These are phyloP conservation scores for Samsoniella hepiali DNA, from an alignment of 2,329 filamentous ascomycete genomes.

Conservation along the genomic window DNA sequence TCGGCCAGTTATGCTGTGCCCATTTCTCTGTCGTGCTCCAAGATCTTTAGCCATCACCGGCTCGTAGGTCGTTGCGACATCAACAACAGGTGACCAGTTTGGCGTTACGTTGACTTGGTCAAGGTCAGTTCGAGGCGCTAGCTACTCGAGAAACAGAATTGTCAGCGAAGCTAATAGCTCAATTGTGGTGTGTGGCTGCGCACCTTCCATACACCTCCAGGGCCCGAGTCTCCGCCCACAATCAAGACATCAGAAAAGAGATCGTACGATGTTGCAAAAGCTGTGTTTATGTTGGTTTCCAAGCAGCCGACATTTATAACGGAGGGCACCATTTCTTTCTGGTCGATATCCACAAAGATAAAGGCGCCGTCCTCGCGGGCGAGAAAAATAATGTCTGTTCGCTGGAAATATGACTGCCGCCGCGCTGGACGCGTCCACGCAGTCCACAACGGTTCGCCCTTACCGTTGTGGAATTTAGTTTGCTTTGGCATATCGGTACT, in stretches of 20 bases:
- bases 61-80: slow-evolving; percentile 39
- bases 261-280: slow-evolving; percentile 73
- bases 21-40: slow-evolving; percentile 21
- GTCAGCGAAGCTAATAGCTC: slow-evolving; percentile 6
- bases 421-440: slow-evolving; percentile 80
- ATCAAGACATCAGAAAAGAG: slow-evolving; percentile 73
- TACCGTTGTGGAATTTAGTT: slow-evolving; percentile 47
- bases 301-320: slow-evolving; percentile 58
- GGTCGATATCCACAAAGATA: slow-evolving; percentile 66
- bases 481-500: slow-evolving; percentile 38
- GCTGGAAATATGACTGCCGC: slow-evolving; percentile 56
- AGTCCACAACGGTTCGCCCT: slow-evolving; percentile 64
- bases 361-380: slow-evolving; percentile 84
- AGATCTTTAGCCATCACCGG: slow-evolving; percentile 24
- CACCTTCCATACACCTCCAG: slow-evolving; percentile 73
- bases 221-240: slow-evolving; percentile 72
- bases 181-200: slow-evolving; percentile 28
- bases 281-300: slow-evolving; percentile 73
- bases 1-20: slow-evolving; percentile 28
- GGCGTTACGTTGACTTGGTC: slow-evolving; percentile 48
- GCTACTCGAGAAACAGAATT: slow-evolving; percentile 31
- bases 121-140: slow-evolving; percentile 52
- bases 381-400: slow-evolving; percentile 77
- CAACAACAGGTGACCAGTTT: slow-evolving; percentile 61
- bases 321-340: slow-evolving; percentile 51